These are phyloP conservation scores for Caloboletus firmus DNA, from an alignment of 1,284 basidiomycete genomes.

Conservation along the genomic window DNA sequence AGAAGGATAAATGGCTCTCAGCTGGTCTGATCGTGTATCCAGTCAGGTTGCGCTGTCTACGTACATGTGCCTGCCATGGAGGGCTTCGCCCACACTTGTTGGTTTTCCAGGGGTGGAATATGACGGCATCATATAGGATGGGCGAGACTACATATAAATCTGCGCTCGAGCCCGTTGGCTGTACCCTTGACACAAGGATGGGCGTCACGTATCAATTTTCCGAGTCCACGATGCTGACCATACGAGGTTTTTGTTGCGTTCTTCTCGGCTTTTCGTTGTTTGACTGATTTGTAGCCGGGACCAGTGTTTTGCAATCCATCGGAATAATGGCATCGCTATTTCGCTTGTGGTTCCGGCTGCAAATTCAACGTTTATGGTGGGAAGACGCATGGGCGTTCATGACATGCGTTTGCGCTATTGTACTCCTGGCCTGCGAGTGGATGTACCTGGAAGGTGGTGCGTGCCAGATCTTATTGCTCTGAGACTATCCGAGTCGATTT, in stretches of 20 bases:
- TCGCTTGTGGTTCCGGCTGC: constrained; percentile 19
- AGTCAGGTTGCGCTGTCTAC: not conserved
- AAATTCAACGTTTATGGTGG: constrained; percentile 22
- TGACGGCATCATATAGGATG: constrained; percentile 1
- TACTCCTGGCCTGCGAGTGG: constrained; percentile 16
- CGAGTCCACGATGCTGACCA: constrained; percentile 7
- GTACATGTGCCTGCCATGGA: not conserved
- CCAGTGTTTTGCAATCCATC: constrained; percentile 12
- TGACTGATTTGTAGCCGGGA: constrained; percentile 8
- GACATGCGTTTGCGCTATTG: constrained; percentile 14
- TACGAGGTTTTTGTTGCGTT: constrained; percentile 13
- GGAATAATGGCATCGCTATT: constrained; percentile 17
- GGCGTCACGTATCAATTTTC: constrained; percentile 11
- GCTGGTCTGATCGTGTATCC: not conserved
- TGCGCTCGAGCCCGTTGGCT: not conserved
- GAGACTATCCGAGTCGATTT: not conserved
- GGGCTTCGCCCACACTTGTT: not conserved
- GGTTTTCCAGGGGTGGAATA: not conserved
- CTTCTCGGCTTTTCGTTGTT: not conserved
- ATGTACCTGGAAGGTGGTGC: constrained; percentile 16
- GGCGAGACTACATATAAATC: constrained; percentile 12
- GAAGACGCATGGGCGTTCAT: constrained; percentile 27
- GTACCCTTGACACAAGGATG: constrained; percentile 3
- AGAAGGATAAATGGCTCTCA: not conserved
- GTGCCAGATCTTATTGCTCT: not conserved